phyloP scores from a whole-genome alignment of 345 rosid genomes.

The Salix koriyanagi region DNA sequence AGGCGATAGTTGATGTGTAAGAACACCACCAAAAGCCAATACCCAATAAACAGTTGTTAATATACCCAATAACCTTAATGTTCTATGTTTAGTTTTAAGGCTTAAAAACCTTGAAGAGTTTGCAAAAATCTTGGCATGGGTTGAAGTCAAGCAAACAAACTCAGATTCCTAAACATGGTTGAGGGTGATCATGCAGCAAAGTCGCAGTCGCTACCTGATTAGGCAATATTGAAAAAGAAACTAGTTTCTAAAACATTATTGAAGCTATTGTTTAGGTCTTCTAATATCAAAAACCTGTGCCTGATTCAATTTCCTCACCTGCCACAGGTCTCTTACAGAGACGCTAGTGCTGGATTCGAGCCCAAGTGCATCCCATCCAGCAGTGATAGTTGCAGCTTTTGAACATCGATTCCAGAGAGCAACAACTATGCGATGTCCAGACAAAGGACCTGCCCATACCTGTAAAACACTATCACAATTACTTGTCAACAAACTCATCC shows the following conservation, averaged over 20 bases:
- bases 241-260: neutral
- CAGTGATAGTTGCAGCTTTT: slow-evolving; percentile 57
- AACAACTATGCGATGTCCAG: slow-evolving; percentile 63
- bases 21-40: too few relatives aligned
- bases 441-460: slow-evolving; percentile 98
- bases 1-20: too few relatives aligned
- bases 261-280: neutral
- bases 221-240: neutral
- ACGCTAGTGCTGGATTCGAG: slow-evolving; percentile 64
- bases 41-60: too few relatives aligned
- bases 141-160: too few relatives aligned
- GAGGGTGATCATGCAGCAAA: too few relatives aligned
- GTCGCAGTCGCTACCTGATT: neutral
- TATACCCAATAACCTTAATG: too few relatives aligned
- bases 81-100: too few relatives aligned
- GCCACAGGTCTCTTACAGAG: slow-evolving; percentile 81
- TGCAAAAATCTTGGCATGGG: too few relatives aligned
- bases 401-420: slow-evolving; percentile 90
- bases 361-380: slow-evolving; percentile 65
- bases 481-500: neutral
- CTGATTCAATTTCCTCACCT: slow-evolving; percentile 39
- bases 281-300: neutral
- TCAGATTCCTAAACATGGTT: too few relatives aligned
- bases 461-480: slow-evolving; percentile 13
- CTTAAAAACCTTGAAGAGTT: too few relatives aligned